Percentiles rank a stretch among this genome's conserved stretches.
Evolutionary conservation across 345 rosid genomes (phyloP).

Genomic region (Abelmoschus esculentus): DNA sequence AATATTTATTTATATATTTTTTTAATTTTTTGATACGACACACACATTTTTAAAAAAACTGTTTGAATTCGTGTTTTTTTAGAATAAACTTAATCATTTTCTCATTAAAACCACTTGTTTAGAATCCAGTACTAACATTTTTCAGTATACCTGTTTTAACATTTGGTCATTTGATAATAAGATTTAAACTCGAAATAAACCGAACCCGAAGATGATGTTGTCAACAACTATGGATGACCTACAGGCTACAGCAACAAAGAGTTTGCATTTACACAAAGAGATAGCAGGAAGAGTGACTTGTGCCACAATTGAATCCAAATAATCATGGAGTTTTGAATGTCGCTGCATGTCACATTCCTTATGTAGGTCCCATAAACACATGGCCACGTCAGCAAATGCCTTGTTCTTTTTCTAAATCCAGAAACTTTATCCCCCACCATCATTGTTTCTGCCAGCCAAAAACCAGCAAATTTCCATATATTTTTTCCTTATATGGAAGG

Average conservation of each 20-base stretch:
- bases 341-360: not conserved
- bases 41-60: too few relatives aligned
- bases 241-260: not conserved
- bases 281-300: not conserved
- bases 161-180: too few relatives aligned
- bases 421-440: not conserved
- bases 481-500: not conserved
- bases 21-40: too few relatives aligned
- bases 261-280: not conserved
- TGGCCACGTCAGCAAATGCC: constrained; percentile 3
- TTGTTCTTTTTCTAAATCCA: not conserved
- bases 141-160: too few relatives aligned
- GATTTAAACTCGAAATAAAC: too few relatives aligned
- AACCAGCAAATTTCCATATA: not conserved
- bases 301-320: not conserved
- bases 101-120: too few relatives aligned
- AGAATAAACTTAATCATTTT: too few relatives aligned
- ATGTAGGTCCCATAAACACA: constrained; percentile 7
- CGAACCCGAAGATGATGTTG: not conserved
- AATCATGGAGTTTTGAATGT: constrained; percentile 3
- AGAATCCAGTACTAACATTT: too few relatives aligned
- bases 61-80: too few relatives aligned
- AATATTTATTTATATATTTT: too few relatives aligned
- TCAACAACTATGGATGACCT: too few relatives aligned
- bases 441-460: constrained; percentile 13